phyloP scores from a whole-genome alignment of 768 basidiomycete genomes.

The Mycena belliarum region DNA sequence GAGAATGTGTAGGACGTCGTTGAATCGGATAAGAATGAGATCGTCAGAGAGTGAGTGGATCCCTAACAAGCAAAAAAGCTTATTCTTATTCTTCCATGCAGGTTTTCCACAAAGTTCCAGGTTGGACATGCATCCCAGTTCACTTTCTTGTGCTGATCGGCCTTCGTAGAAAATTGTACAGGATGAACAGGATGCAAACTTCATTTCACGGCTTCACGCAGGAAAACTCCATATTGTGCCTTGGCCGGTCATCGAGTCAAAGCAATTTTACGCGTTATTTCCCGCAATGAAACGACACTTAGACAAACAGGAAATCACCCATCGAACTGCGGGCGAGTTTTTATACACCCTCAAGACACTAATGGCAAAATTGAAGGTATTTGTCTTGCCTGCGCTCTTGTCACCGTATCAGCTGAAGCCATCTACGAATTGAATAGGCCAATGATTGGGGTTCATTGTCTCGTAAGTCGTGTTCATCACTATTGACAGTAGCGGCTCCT shows the following conservation, averaged over 20 bases:
- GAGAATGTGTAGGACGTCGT: constrained; percentile 53
- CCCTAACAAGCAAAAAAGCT: neutral
- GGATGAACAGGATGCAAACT: constrained; percentile 60
- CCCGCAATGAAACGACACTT: constrained; percentile 45
- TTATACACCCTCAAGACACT: constrained; percentile 58
- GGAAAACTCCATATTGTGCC: constrained; percentile 60
- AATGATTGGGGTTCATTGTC: constrained; percentile 69
- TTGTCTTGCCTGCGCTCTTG: neutral
- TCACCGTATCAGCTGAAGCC: neutral
- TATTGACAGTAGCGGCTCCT: neutral
- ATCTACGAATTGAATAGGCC: constrained; percentile 35
- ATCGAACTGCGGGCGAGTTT: constrained; percentile 54
- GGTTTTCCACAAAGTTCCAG: constrained; percentile 56
- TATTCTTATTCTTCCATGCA: constrained; percentile 21
- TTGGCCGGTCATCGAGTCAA: constrained; percentile 69
- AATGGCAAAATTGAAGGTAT: constrained; percentile 68
- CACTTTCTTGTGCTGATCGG: neutral
- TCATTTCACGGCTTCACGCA: constrained; percentile 59
- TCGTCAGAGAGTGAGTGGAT: constrained; percentile 52
- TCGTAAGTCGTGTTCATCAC: constrained; percentile 44
- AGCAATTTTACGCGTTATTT: constrained; percentile 60
- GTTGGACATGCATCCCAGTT: constrained; percentile 5
- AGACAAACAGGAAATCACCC: constrained; percentile 50
- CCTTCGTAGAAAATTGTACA: constrained; percentile 53
- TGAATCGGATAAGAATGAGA: constrained; percentile 60